These are phyloP conservation scores for Epichloe coenophiala DNA, from an alignment of 2,329 filamentous ascomycete genomes.

Conservation along the genomic window DNA sequence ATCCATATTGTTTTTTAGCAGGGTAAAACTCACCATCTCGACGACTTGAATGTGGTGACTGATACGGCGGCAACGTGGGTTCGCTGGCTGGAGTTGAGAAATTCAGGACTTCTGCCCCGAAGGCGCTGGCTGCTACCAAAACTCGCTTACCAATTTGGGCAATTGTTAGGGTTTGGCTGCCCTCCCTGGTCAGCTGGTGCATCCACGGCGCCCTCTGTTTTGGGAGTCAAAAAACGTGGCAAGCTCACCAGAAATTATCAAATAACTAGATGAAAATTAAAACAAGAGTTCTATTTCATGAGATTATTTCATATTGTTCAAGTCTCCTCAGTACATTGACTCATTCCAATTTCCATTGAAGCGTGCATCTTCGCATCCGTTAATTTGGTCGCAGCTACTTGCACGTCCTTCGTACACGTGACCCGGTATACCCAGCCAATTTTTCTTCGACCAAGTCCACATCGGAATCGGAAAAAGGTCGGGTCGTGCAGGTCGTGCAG, in stretches of 20 bases:
- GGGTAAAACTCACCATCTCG: conserved; percentile 40
- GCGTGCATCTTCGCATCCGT: background rate
- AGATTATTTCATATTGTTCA: background rate
- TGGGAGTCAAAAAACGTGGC: background rate
- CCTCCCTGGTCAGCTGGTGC: conserved; percentile 14
- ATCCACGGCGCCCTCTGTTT: background rate
- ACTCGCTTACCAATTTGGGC: conserved; percentile 30
- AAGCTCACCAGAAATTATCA: background rate
- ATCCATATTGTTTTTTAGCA: background rate
- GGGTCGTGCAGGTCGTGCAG: conserved; percentile 4
- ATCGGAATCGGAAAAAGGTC: conserved; percentile 4
- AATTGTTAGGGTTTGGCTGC: conserved; percentile 28
- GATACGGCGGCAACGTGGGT: conserved; percentile 40
- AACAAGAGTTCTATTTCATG: background rate
- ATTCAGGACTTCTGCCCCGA: conserved; percentile 34
- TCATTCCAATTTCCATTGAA: background rate
- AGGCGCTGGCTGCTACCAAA: conserved; percentile 23
- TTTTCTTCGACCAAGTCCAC: background rate
- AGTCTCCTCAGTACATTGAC: background rate
- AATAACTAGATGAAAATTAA: background rate
- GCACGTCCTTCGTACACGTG: background rate
- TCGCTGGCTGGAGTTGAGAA: conserved; percentile 32
- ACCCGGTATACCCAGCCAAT: background rate
- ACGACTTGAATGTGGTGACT: conserved; percentile 38
- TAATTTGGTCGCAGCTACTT: background rate